Evolutionary conservation across 495 filamentous ascomycete species (phyloP), one percentile per base, ranked within the genome.

Genomic region (Letharia lupina): DNA sequence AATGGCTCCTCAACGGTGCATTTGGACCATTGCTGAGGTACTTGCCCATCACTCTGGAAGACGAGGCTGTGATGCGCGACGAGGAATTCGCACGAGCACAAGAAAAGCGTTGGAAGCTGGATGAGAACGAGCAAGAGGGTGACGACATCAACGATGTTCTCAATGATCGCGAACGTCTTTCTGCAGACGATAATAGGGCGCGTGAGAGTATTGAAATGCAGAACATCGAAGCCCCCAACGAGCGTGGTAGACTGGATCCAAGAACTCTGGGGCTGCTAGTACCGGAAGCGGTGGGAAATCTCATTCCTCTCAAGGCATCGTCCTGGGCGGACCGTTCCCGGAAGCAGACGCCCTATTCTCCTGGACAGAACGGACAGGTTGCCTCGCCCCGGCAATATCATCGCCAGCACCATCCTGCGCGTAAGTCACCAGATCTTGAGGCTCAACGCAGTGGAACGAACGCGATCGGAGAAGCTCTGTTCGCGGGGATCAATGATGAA

Each of bases 31-130:
- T 98, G 57, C 86, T 96, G 71, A 84, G 86, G 44, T 96, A 96
- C 73, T 78, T 98, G 50, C 94, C 94, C 1, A 95, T 98, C 70
- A 98, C 94, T 0, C 82, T 98, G 54, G 94, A 98, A 74, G 95
- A 98, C 70, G 91, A 96, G 65, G 94, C 94, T 8, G 90, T 94
- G 16, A 80, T 87, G 52, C 87, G 92, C 6, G 95, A 98, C 70
- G 86, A 94, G 70, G 90, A 89, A 61, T 98, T 98, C 73, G 87
- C 87, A 47, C 82, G 86, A 45, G 88, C 87, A 31, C 90, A 94
- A 72, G 85, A 85, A 63, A 82, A 81, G 60, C 81, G 85, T 12
- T 75, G 84, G 57, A 78, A 75, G 1, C 68, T 81, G 60, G 71
- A 70, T 48, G 81, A 83, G 7, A 80, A 82, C 40, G 84, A 85